These are phyloP conservation scores for Dimocarpus longan DNA, from an alignment of 345 rosid species.

Conservation along the genomic window DNA sequence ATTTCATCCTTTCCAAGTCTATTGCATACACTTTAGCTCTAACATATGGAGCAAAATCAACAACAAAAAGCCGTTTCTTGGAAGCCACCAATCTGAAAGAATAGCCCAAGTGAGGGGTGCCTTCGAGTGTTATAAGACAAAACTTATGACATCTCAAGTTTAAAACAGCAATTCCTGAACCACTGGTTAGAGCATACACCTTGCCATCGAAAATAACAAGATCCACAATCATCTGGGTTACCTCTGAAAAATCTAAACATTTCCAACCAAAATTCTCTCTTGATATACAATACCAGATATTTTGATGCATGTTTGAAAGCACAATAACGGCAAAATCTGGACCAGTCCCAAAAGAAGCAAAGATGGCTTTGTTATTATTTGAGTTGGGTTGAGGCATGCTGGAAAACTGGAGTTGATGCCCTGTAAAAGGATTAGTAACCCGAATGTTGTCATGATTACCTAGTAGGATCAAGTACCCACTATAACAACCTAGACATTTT, in stretches of 20 bases:
- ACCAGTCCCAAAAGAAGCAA: no score
- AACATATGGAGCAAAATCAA: no score
- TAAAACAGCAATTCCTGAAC: not conserved
- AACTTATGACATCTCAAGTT: not conserved
- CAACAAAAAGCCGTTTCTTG: no score
- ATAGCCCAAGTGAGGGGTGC: no score
- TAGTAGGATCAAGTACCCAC: not conserved
- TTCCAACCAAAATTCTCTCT: no score
- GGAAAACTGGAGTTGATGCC: not conserved
- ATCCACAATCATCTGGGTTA: not conserved
- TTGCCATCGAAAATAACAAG: not conserved
- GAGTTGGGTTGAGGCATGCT: not conserved
- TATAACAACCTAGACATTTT: not conserved
- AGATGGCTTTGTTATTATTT: no score
- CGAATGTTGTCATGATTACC: not conserved
- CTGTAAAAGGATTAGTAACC: not conserved
- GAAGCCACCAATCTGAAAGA: not conserved
- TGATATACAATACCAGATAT: no score
- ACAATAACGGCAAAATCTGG: no score
- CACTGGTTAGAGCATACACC: not conserved
- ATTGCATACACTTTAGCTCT: not conserved
- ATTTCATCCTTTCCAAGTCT: not conserved
- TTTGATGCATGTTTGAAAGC: no score
- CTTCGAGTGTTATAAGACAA: no score
- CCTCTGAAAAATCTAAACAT: no score